Evolutionary conservation across 2,329 filamentous ascomycete species (phyloP).

Genomic region (Rachicladosporium sp.): DNA sequence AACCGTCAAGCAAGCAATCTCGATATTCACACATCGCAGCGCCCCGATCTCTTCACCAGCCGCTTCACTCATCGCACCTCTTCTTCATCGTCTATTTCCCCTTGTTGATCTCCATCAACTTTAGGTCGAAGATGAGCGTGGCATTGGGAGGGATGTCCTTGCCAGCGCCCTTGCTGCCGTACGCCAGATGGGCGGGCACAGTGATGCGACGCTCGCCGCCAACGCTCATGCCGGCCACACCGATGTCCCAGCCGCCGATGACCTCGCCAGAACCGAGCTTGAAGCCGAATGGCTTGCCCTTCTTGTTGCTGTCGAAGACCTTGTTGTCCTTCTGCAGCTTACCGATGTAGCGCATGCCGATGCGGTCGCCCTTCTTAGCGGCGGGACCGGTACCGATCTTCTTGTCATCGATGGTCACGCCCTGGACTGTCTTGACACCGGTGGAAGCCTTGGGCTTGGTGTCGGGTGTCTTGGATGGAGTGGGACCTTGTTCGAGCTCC

Average conservation of each 20-base stretch:
- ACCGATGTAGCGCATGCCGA: slow-evolving; percentile 95
- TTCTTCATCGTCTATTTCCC: slow-evolving; percentile 13
- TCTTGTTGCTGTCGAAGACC: slow-evolving; percentile 97
- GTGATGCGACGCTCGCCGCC: slow-evolving; percentile 88
- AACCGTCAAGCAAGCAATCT: neutral
- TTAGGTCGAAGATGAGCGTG: slow-evolving; percentile 73
- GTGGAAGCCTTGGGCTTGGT: slow-evolving; percentile 39
- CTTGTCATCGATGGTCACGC: slow-evolving; percentile 90
- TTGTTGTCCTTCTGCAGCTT: slow-evolving; percentile 83
- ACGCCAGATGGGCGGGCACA: slow-evolving; percentile 76
- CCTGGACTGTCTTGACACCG: slow-evolving; percentile 68
- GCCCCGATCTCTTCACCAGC: neutral
- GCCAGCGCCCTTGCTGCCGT: slow-evolving; percentile 63
- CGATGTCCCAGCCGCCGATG: slow-evolving; percentile 98
- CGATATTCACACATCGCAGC: neutral
- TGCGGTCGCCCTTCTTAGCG: slow-evolving; percentile 79
- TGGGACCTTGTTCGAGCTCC: slow-evolving; percentile 94
- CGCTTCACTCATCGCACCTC: neutral
- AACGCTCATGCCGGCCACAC: slow-evolving; percentile 80
- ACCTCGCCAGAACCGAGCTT: slow-evolving; percentile 90
- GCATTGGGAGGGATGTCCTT: slow-evolving; percentile 88
- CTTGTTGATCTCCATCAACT: slow-evolving; percentile 38
- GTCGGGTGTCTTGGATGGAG: slow-evolving; percentile 46
- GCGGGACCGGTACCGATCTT: slow-evolving; percentile 75
- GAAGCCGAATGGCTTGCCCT: slow-evolving; percentile 94